Base-by-base conservation (phyloP, 768 basidiomycete species). In the Lepiota venenata region DNA sequence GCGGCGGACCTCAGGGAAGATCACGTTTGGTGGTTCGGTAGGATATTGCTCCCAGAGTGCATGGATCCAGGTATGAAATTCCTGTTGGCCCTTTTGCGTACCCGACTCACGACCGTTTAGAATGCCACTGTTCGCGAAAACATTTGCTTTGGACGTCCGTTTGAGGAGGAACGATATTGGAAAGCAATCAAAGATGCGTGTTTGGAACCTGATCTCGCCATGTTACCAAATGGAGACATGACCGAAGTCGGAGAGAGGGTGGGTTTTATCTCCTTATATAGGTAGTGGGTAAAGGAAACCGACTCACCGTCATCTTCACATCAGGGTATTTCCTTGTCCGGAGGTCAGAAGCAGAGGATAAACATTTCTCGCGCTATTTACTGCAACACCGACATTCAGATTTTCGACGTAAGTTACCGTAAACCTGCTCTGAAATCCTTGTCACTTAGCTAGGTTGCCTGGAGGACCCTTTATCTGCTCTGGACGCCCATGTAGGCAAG, bases 401-500 rank as follows among this genome's bases (percentile, higher is more conserved):
- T 93, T 15, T 89, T 95, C 59, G 93, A 97, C 62, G 79, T 77
- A 56, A 25, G 77, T 58, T n/a, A 18, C 29, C 43, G 32, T 43
- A 14, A 41, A 29, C 32, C 20, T 42, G 29, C 47, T 32, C 25
- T 51, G 1, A 12, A 35, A 14, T 20, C 22, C 12, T 42, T 27
- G 22, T 41, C 40, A 25, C 18, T 58, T 21, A 52, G 15, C 7
- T 27, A 15, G 18, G 7, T 10, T 40, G 18, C 45, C 7, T 40
- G 32, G 9, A 85, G 82, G 92, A 93, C 61, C 91, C 91, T 4
- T 73, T 93, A 9, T 90, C 87, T n/a, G 93, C 93, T 20, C 79
- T 98, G 10, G 94, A 98, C 65, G 92, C 93, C 4, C 92, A 94
- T 64, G 92, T 96, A 46, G 93, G 93, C 38, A 90, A 89, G 66